Conservation (phyloP, 768 basidiomycete species). For the Obba rivulosa region DNA sequence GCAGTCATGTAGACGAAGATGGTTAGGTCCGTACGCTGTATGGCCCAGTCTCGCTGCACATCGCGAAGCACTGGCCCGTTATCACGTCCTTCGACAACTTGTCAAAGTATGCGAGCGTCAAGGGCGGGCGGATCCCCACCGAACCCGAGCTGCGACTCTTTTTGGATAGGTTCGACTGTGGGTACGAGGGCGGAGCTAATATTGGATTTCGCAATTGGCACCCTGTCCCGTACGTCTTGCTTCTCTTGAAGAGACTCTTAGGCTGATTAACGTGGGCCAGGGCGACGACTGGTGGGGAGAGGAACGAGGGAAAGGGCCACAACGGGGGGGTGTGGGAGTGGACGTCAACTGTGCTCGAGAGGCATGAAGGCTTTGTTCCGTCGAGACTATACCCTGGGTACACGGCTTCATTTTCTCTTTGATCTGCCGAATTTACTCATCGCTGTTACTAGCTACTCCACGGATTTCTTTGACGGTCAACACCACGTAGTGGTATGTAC, state of each 20-base stretch:
- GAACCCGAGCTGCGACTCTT: slow-evolving; percentile 84
- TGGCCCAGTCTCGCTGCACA: slow-evolving; percentile 72
- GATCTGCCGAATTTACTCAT: neutral
- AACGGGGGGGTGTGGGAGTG: slow-evolving; percentile 99
- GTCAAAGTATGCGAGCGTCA: slow-evolving; percentile 72
- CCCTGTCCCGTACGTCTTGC: slow-evolving; percentile 69
- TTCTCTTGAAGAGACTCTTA: neutral
- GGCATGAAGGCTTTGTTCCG: slow-evolving; percentile 67
- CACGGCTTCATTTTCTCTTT: slow-evolving; percentile 6
- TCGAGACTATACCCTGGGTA: slow-evolving; percentile 87
- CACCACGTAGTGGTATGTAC: slow-evolving; percentile 82
- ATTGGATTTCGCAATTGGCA: slow-evolving; percentile 92
- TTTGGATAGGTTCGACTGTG: slow-evolving; percentile 65
- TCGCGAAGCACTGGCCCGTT: slow-evolving; percentile 84
- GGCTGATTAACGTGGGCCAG: slow-evolving; percentile 28
- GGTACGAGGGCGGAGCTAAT: slow-evolving; percentile 76
- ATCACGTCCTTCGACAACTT: slow-evolving; percentile 74
- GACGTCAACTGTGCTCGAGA: slow-evolving; percentile 78
- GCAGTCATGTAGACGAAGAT: neutral
- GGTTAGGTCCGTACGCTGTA: slow-evolving; percentile 79
- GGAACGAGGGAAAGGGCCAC: slow-evolving; percentile 51
- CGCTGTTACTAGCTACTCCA: slow-evolving; percentile 52
- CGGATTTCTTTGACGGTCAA: slow-evolving; percentile 86
- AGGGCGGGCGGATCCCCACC: slow-evolving; percentile 92
- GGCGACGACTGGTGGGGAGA: slow-evolving; percentile 59